Evolutionary conservation across 2,329 filamentous ascomycete genomes (phyloP), one percentile per base, ranked within the genome.

Genomic region (Neofusicoccum sp.): DNA sequence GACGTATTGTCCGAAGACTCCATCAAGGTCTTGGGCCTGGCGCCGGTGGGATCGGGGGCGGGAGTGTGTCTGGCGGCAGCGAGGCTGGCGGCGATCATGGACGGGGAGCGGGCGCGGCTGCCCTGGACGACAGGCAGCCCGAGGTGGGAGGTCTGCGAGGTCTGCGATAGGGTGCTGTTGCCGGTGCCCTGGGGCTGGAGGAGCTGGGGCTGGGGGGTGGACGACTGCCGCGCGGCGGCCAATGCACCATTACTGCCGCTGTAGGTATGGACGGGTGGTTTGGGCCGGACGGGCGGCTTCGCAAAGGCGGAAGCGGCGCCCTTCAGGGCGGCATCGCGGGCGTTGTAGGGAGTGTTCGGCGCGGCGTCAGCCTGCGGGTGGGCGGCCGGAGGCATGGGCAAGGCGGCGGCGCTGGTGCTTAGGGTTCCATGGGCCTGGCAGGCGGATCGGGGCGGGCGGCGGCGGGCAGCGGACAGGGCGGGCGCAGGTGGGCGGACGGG

Each of bases 21-120:
- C 43, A 49, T 33, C 28, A 44, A 40, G 34, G 49, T 49, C 43
- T 34, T 48, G 24, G 24, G 43, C n/a, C 24, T 40, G 3, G 41
- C 43, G 26, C 38, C 31, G 2, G 41, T 6, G 14, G 24, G 7
- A 6, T 56, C 49, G 24, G 77, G 12, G 11, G 69, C 63, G 20
- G 84, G 84, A 28, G 78, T 81, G 14, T 84, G 83, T 69, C 87
- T 79, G 60, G 85, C 86, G 20, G 86, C 87, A 2, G 85, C 86
- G 28, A 86, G 73, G 31, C 80, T 84, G 11, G 85, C 85, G 11
- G 86, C 86, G 63, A 87, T 83, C 63, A 84, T 82, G 4, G 84
- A 88, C 5, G 86, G 80, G 47, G 82, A 86, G 62, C 80, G 82
- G 6, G 63, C 63, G n/a, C 68, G 71, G 57, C 69, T 68, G 61